Evolutionary conservation across 768 basidiomycete species (phyloP), one percentile per base, ranked within the genome.

Genomic region (Candolleomyces efflorescens): DNA sequence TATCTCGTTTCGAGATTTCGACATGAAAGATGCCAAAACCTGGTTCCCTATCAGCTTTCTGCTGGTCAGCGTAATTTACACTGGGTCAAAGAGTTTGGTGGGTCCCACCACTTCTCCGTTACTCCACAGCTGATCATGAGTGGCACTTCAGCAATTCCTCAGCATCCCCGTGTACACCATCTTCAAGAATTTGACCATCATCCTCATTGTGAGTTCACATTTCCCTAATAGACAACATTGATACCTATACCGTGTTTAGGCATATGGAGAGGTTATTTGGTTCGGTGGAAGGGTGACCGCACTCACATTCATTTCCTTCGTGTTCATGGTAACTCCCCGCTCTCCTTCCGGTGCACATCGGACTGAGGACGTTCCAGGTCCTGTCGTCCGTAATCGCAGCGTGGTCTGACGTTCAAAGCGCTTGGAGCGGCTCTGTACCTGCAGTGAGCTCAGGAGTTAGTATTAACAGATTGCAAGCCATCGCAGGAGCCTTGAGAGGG

Each of bases 101-200:
- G 73, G 94, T 79, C 17, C 23, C 38, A 12, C 55, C n/a, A 7
- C 56, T 43, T 22, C 43, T 37, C 54, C 5, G 26, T 32, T 55
- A 23, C 46, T 26, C 24, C 56, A 53, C 54, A 15, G 20, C 24
- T 51, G 47, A 41, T 41, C n/a, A n/a, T 43, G 20, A 52, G 23
- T 45, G 24, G n/a, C 37, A 20, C 10, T 46, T 5, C 71, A 98
- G 94, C 97, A 98, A 95, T 93, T 87, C 73, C 79, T 99, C 50
- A 91, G 86, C 62, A 98, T 99, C 72, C 97, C 97, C 0, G 87
- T 98, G 24, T 99, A 98, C 74, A 98, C 97, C 0, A 98, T 99
- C 62, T 98, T 98, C 83, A 99, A 99, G 74, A 99, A 99, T 70
- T 68, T 98, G 66, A 98, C 97, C n/a, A 99, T 98, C 66, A 98